Percentiles rank a stretch among this genome's conserved stretches.
Evolutionary conservation across 1,139 yeast genomes (phyloP).

Genomic region (Spathaspora jeffriesii): DNA sequence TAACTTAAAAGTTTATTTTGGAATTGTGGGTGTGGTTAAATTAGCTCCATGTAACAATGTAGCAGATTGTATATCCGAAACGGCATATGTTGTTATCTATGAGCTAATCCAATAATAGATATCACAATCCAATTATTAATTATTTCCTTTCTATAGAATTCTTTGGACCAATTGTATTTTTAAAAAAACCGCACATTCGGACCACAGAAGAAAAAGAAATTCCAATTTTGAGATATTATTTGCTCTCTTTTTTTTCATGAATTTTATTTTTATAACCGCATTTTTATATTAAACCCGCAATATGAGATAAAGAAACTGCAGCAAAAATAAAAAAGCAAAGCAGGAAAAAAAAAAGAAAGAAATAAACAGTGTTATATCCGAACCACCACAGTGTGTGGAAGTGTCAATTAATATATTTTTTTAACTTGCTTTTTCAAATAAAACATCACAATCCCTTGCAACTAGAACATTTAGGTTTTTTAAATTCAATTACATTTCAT

Average conservation of each 20-base stretch:
- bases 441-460: background rate
- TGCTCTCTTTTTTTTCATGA: background rate
- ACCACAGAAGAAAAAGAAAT: background rate
- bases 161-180: too few species aligned
- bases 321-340: background rate
- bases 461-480: background rate
- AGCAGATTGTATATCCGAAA: background rate
- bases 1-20: background rate
- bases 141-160: too few species aligned
- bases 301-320: constrained; percentile 1
- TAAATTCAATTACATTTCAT: too few species aligned
- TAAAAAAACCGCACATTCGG: background rate
- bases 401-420: background rate
- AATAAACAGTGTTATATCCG: background rate
- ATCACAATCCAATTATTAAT: too few species aligned
- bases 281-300: background rate
- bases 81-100: too few species aligned
- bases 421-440: background rate
- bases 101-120: too few species aligned
- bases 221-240: background rate
- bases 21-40: background rate
- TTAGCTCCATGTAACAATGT: background rate
- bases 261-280: background rate
- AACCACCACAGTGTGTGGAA: background rate
- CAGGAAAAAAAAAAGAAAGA: background rate